phyloP scores from a whole-genome alignment of 768 basidiomycete genomes.

The Pleurotus tuber-regium region DNA sequence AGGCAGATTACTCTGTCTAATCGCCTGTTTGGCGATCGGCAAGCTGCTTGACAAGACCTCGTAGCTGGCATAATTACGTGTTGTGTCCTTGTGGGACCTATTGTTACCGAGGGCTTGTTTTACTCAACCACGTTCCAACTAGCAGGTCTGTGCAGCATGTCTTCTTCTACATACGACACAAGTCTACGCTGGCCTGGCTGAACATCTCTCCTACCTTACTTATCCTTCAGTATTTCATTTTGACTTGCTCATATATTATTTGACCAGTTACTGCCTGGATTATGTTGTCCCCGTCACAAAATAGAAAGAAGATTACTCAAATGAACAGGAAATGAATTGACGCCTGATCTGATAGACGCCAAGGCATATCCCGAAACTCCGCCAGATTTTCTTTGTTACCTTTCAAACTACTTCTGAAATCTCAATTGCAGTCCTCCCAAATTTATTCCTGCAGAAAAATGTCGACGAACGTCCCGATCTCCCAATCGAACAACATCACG shows the following conservation, averaged over 20 bases:
- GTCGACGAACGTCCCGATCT: conserved; percentile 71
- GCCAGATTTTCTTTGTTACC: conserved; percentile 9
- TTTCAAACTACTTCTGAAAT: conserved; percentile 1
- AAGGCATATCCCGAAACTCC: conserved; percentile 10
- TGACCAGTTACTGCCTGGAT: no score
- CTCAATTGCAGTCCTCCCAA: neutral
- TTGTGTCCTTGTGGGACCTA: conserved; percentile 32
- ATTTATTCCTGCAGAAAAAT: conserved; percentile 30
- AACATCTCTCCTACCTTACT: no score
- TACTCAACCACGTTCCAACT: conserved; percentile 21
- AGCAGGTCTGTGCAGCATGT: conserved; percentile 41
- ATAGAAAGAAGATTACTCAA: no score
- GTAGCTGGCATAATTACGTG: conserved; percentile 41
- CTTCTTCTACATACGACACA: conserved; percentile 42
- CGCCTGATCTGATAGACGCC: neutral
- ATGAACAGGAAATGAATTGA: no score
- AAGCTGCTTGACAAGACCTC: conserved; percentile 45
- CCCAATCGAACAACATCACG: conserved; percentile 56
- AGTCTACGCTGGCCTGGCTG: conserved; percentile 58
- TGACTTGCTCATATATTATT: conserved; percentile 44
- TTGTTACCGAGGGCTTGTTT: conserved; percentile 41
- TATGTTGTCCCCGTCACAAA: no score
- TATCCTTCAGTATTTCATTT: conserved; percentile 55
- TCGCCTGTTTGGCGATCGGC: conserved; percentile 38
- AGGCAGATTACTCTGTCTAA: conserved; percentile 42